Conservation (phyloP, 441 rosid genomes). For the Mallotus japonicus region DNA sequence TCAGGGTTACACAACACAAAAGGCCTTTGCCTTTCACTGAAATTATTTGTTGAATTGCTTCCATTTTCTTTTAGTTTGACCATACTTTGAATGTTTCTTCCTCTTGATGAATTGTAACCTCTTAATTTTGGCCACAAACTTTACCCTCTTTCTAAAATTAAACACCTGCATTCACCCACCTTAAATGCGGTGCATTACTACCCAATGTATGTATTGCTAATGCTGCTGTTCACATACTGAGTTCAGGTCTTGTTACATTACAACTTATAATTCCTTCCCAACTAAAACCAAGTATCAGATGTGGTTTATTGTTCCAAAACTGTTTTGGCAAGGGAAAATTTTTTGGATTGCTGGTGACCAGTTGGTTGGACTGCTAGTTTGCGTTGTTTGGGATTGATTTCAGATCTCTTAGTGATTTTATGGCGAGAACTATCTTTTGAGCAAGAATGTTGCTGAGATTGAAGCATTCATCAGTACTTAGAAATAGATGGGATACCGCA, state of each 20-base stretch:
- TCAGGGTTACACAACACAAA: not conserved
- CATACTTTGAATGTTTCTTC: not conserved
- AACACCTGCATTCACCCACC: not conserved
- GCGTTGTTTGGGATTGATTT: not conserved
- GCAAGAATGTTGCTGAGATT: not conserved
- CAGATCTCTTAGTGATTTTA: not conserved
- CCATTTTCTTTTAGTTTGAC: not conserved
- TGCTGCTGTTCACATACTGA: too few relatives aligned
- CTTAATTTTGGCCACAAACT: not conserved
- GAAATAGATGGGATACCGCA: not conserved
- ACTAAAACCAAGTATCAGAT: not conserved
- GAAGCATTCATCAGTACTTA: not conserved
- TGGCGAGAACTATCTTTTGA: not conserved
- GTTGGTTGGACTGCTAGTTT: not conserved
- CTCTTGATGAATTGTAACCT: not conserved
- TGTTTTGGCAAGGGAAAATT: not conserved
- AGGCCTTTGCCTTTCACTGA: not conserved
- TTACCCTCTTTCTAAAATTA: not conserved
- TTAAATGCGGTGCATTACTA: too few relatives aligned
- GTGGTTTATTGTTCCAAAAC: conserved; percentile 2
- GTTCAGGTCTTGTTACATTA: not conserved
- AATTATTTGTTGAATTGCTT: not conserved
- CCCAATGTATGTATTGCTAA: not conserved
- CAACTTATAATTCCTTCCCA: not conserved
- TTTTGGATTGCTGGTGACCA: not conserved